Base-by-base conservation (phyloP, 352 stramenopile species). In the Phytophthora constricta region DNA sequence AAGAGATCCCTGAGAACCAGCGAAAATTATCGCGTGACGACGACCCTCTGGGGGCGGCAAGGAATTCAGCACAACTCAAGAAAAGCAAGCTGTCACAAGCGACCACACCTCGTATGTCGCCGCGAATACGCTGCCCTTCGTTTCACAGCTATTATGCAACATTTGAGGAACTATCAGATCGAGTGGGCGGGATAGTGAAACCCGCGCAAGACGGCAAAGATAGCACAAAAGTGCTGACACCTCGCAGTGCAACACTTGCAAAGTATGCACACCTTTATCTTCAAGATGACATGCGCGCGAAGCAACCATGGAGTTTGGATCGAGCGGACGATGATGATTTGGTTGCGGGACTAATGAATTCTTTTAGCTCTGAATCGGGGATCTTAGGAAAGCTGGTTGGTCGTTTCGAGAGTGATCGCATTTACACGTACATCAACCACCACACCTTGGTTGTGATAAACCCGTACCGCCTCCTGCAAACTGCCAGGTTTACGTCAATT, bases 181-280 rank as follows among this genome's bases (percentile, higher is more conserved):
- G 37, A 64, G 62, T 48, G 34, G 62, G 42, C 4, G 54, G 43
- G 22, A 41, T 33, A 9, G 25, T 60, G 26, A 62, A 54, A 53
- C 49, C 45, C 22, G 43, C 54, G 25, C 14, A 19, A 13, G 51
- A 13, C 8, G 47, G 63, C 16, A 53, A 59, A 14, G 37, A 63
- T 10, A 9, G 3, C 10, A 28, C 26, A 4, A 51, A 41, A 23
- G 60, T 67, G 2, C 54, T 92, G 49, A 91, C 86, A 13, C 86
- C 86, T 16, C 82, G 86, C 1, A 87, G 77, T 39, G 76, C 84
- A 2, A 94, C 86, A 17, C 70, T 92, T 20, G 77, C 82, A n/a
- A 94, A 94, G 59, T 94, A 94, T 48, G 82, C 81, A 16, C 82
- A 90, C 22, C 50, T 94, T 23, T 94, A 92, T 65, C 47, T 92